These are phyloP conservation scores for Aspergillus nidulans DNA, from an alignment of 495 filamentous ascomycete species.

Conservation along the genomic window DNA sequence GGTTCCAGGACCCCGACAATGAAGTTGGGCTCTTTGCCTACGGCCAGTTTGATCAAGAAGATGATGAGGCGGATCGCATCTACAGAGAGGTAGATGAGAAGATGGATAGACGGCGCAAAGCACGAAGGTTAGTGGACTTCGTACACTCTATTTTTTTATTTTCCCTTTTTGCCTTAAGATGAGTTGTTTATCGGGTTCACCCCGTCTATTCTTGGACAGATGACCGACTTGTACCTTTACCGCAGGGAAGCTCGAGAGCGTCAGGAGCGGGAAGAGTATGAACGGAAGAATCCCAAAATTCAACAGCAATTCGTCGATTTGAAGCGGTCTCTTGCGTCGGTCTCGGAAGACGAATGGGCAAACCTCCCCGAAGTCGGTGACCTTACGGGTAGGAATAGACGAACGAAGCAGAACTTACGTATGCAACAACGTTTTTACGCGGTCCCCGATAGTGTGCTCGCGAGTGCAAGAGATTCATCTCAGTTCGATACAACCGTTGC, in stretches of 20 bases:
- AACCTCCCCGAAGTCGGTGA: constrained; percentile 94
- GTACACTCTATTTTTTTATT: too few relatives aligned
- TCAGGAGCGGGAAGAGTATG: constrained; percentile 88
- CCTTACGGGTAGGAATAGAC: constrained; percentile 86
- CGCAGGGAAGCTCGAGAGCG: constrained; percentile 92
- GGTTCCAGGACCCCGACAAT: constrained; percentile 95
- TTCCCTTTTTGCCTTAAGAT: constrained; percentile 27
- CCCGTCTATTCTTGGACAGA: constrained; percentile 65
- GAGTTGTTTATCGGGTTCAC: constrained; percentile 66
- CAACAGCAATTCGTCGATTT: constrained; percentile 97
- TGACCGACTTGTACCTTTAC: constrained; percentile 71
- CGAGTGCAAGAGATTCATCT: constrained; percentile 70
- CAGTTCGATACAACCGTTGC: constrained; percentile 82
- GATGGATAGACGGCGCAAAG: constrained; percentile 84
- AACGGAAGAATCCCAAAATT: constrained; percentile 95
- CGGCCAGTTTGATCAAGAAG: constrained; percentile 90
- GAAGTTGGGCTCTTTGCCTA: constrained; percentile 93
- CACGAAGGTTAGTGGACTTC: constrained; percentile 84
- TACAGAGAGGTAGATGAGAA: constrained; percentile 94
- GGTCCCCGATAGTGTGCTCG: constrained; percentile 93
- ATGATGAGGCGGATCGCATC: constrained; percentile 94
- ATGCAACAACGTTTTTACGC: constrained; percentile 86
- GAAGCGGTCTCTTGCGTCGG: constrained; percentile 79
- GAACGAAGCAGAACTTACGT: constrained; percentile 73
- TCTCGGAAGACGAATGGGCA: constrained; percentile 96